A percentile compares a stretch with the other conserved stretches of the same genome.
phyloP scores from a whole-genome alignment of 768 basidiomycete genomes.

The Phallus indusiatus region DNA sequence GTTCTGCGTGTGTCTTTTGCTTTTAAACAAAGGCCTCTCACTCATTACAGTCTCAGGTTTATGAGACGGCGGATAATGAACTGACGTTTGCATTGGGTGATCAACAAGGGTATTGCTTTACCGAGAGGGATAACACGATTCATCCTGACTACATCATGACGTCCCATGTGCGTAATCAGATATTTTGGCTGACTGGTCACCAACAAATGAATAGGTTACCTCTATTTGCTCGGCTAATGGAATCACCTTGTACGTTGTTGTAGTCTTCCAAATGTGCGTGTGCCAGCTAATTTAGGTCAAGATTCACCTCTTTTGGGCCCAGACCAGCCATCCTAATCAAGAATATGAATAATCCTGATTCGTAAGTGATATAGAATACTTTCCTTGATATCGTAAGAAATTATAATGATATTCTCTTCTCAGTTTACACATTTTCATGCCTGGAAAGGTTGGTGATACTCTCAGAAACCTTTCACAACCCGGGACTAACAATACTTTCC shows the following conservation, averaged over 20 bases:
- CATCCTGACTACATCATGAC: background rate
- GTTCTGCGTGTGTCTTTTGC: background rate
- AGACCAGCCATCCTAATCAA: conserved; percentile 41
- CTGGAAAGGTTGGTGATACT: conserved; percentile 11
- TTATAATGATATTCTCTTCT: conserved; percentile 12
- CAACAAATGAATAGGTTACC: background rate
- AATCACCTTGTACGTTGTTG: background rate
- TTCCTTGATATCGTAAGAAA: background rate
- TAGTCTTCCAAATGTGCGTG: background rate
- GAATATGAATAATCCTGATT: conserved; percentile 33
- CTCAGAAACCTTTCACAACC: background rate
- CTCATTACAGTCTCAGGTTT: background rate
- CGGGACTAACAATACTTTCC: background rate
- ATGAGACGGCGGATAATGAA: background rate
- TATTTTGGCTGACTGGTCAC: too few relatives aligned
- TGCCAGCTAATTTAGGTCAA: background rate
- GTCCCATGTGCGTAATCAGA: background rate
- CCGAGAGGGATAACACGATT: background rate
- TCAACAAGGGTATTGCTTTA: conserved; percentile 1
- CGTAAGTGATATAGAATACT: conserved; percentile 9
- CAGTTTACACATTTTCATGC: conserved; percentile 15
- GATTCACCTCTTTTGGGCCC: conserved; percentile 42
- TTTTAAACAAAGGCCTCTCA: background rate
- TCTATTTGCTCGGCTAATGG: conserved; percentile 1
- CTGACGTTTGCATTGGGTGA: background rate